Evolutionary conservation across 148 eudicot genomes (phyloP).

Genomic region (Selenicereus undatus): DNA sequence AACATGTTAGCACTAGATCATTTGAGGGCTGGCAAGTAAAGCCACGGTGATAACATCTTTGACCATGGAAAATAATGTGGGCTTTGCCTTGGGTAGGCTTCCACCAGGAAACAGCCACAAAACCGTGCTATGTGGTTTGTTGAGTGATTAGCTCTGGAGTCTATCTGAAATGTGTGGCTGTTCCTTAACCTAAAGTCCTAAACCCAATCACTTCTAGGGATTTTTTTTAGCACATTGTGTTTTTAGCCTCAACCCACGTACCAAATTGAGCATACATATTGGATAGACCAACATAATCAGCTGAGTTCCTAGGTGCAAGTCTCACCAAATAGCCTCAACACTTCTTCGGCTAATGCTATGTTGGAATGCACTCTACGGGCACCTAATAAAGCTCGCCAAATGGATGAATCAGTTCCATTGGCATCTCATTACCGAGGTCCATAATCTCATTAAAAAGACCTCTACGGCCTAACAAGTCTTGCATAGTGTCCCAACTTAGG

Average conservation of each 20-base stretch:
- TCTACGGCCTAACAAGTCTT: slow-evolving; percentile 62
- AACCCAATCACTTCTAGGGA: slow-evolving; percentile 64
- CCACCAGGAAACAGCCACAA: no score
- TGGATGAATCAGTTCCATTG: slow-evolving; percentile 53
- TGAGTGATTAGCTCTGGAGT: neutral
- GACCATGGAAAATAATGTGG: neutral
- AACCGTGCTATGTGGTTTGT: neutral
- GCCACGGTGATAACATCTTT: neutral
- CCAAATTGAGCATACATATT: slow-evolving; percentile 60
- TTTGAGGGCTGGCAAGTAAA: neutral
- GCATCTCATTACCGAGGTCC: slow-evolving; percentile 47
- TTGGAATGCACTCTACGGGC: slow-evolving; percentile 67
- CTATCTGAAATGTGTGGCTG: neutral
- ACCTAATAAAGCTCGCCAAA: slow-evolving; percentile 68
- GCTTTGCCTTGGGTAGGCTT: neutral
- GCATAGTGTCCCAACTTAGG: slow-evolving; percentile 71
- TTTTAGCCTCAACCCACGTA: slow-evolving; percentile 59
- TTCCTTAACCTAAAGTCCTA: slow-evolving; percentile 19
- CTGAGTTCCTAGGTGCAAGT: slow-evolving; percentile 51
- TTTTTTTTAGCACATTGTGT: slow-evolving; percentile 45
- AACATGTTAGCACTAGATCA: neutral
- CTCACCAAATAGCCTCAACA: slow-evolving; percentile 44
- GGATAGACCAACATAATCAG: slow-evolving; percentile 59
- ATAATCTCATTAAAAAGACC: slow-evolving; percentile 52
- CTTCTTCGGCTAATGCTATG: slow-evolving; percentile 47